Conservation (phyloP, 2,329 filamentous ascomycete species). For the Graphiopsis chlorocephala region DNA sequence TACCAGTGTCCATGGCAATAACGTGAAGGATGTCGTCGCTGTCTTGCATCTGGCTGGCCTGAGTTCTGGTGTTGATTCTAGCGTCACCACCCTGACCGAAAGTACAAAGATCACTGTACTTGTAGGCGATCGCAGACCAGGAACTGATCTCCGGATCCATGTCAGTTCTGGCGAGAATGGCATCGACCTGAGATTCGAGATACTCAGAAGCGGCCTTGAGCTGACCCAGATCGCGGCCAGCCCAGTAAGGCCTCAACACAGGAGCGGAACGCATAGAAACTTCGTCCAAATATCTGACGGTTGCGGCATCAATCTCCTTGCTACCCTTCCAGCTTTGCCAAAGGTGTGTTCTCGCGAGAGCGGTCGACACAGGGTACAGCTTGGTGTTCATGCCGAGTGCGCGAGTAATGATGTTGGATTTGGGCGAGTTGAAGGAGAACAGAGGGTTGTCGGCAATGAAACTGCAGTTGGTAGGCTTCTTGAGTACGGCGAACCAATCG, state of each 20-base stretch:
- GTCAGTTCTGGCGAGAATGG: constrained; percentile 51
- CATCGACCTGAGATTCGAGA: constrained; percentile 43
- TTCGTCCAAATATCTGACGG: constrained; percentile 42
- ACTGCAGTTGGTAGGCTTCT: constrained; percentile 38
- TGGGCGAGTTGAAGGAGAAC: constrained; percentile 43
- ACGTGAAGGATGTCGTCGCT: constrained; percentile 40
- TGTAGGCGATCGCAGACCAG: constrained; percentile 52
- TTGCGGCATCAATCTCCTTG: constrained; percentile 38
- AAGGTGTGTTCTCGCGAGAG: constrained; percentile 38
- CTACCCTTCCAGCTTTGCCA: constrained; percentile 43
- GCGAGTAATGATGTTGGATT: constrained; percentile 34
- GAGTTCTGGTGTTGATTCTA: constrained; percentile 50
- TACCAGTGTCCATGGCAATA: constrained; percentile 42
- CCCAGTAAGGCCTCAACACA: constrained; percentile 39
- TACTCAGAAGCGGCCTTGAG: constrained; percentile 37
- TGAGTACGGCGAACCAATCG: constrained; percentile 41
- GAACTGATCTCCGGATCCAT: constrained; percentile 51
- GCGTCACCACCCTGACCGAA: constrained; percentile 55
- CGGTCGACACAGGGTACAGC: constrained; percentile 38
- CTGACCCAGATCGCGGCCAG: constrained; percentile 37
- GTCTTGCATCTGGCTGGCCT: constrained; percentile 44
- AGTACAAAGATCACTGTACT: constrained; percentile 51
- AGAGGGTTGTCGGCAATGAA: constrained; percentile 53
- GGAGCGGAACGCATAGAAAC: constrained; percentile 37
- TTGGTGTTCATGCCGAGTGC: constrained; percentile 41